Conservation (phyloP, 225 moss, liverwort and hornwort species). For the Antitrichia curtipendula region DNA sequence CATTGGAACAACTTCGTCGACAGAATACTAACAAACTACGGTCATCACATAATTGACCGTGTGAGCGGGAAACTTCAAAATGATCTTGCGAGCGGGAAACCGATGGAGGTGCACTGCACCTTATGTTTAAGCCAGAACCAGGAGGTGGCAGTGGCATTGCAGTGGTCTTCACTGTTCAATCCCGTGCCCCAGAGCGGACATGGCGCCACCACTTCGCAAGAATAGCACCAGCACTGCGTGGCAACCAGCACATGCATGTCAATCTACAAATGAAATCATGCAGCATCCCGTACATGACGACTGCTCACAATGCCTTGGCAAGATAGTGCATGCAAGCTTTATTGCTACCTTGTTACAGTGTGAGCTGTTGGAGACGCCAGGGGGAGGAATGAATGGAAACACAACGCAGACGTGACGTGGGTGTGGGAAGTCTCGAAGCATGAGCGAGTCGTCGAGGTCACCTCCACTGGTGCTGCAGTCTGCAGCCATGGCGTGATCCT, state of each 20-base stretch:
- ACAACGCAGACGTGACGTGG: constrained; percentile 82
- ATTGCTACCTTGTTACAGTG: constrained; percentile 85
- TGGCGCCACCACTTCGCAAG: constrained; percentile 79
- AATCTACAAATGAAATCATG: neutral
- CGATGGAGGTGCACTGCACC: neutral
- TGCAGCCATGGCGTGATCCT: constrained; percentile 20
- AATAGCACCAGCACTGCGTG: constrained; percentile 92
- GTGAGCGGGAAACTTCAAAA: neutral
- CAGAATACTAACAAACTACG: constrained; percentile 35
- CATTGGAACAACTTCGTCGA: neutral
- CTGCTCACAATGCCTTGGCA: neutral
- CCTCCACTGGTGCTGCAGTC: constrained; percentile 41
- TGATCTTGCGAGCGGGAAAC: neutral
- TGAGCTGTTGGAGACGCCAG: constrained; percentile 78
- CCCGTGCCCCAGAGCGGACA: constrained; percentile 93
- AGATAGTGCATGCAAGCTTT: neutral
- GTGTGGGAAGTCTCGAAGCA: constrained; percentile 70
- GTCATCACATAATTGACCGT: neutral
- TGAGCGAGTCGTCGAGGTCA: constrained; percentile 33
- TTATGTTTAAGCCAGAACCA: constrained; percentile 85
- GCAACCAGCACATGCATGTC: neutral
- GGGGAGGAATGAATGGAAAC: constrained; percentile 72
- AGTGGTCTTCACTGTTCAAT: constrained; percentile 69
- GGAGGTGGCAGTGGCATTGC: constrained; percentile 72
- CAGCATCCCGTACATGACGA: neutral